A percentile compares a stretch with the other conserved stretches of the same genome.
phyloP scores from a whole-genome alignment of 306 rosid genomes.

The Cucurbita argyrosperma region DNA sequence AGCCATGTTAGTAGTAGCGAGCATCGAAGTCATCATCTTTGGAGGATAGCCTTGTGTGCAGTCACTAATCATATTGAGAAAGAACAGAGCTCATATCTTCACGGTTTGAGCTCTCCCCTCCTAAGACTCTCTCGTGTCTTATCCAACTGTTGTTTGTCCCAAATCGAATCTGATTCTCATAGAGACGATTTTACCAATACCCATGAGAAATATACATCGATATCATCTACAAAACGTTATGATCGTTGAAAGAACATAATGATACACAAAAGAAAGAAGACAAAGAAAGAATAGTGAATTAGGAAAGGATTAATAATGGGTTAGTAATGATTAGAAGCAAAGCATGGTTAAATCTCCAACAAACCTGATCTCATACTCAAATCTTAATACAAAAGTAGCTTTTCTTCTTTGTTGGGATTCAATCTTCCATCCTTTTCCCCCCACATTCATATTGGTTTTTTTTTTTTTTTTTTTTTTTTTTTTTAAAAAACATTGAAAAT shows the following conservation, averaged over 20 bases:
- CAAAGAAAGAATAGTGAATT: not conserved
- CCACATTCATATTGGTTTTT: not conserved
- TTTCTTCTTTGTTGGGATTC: not conserved
- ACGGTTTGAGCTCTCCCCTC: too few species aligned
- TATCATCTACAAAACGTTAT: not conserved
- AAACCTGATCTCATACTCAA: constrained; percentile 3
- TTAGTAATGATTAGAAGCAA: constrained; percentile 7
- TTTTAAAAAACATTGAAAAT: too few species aligned
- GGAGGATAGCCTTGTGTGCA: too few species aligned
- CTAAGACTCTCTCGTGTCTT: too few species aligned
- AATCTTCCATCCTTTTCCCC: not conserved
- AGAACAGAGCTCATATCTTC: too few species aligned
- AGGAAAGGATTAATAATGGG: not conserved
- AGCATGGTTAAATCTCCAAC: constrained; percentile 7
- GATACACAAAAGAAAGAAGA: constrained; percentile 1
- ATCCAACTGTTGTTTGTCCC: too few species aligned
- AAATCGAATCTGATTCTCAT: not conserved
- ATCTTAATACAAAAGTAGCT: constrained; percentile 2
- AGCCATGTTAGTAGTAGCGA: too few species aligned
- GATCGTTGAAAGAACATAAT: constrained; percentile 1
- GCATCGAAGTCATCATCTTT: too few species aligned
- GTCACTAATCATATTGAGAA: too few species aligned
- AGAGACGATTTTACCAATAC: not conserved
- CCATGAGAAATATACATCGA: not conserved
- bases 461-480: too few species aligned